Evolutionary conservation across 2,329 filamentous ascomycete genomes (phyloP).

Genomic region (Hypoxylon sp.): DNA sequence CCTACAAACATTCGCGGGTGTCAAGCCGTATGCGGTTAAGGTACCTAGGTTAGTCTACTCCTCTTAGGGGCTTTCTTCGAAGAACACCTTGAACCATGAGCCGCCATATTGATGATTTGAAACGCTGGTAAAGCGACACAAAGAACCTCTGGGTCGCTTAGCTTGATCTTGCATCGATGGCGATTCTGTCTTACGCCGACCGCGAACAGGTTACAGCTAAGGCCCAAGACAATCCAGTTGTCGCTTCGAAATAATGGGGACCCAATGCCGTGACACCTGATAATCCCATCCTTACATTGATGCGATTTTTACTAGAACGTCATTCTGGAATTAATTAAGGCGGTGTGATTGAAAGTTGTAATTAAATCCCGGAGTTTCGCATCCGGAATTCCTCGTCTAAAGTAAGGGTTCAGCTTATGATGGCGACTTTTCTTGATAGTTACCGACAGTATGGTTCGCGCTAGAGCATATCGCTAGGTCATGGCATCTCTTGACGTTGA

Average conservation of each 20-base stretch:
- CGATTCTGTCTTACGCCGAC: conserved; percentile 13
- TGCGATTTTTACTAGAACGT: not conserved
- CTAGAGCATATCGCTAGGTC: conserved; percentile 11
- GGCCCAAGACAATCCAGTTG: no score
- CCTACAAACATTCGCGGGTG: conserved; percentile 4
- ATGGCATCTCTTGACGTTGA: conserved; percentile 7
- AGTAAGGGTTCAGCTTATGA: not conserved
- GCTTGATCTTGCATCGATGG: conserved; percentile 21
- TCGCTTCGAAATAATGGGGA: not conserved
- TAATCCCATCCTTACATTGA: not conserved
- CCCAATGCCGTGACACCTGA: not conserved
- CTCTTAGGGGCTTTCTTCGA: not conserved
- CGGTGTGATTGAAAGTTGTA: not conserved
- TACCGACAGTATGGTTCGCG: conserved; percentile 30
- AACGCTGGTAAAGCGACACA: not conserved
- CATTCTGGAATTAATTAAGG: not conserved
- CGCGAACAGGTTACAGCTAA: not conserved
- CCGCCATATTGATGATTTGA: not conserved
- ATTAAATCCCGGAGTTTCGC: not conserved
- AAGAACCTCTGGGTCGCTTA: not conserved
- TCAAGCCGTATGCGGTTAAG: not conserved
- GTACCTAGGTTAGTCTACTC: no score
- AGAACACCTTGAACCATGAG: not conserved
- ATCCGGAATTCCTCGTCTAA: not conserved
- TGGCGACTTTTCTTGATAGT: not conserved